Percentiles rank a stretch among this genome's conserved stretches.
Evolutionary conservation across 1,139 yeast species (phyloP).

Genomic region (Ogataea hybrid): DNA sequence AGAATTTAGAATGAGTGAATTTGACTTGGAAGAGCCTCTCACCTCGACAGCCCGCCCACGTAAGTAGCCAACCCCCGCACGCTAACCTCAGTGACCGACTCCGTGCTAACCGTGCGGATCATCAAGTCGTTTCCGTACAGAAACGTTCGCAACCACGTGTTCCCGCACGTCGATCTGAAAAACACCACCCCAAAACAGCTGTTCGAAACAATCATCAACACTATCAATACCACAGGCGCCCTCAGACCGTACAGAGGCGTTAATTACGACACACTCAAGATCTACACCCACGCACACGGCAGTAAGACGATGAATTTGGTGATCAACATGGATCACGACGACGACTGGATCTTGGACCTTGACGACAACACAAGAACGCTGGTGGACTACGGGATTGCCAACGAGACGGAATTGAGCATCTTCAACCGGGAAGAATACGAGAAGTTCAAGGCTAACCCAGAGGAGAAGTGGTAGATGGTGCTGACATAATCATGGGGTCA

Average conservation of each 20-base stretch:
- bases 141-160: conserved; percentile 78
- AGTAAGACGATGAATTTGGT: conserved; percentile 91
- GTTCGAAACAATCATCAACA: conserved; percentile 43
- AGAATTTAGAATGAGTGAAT: conserved; percentile 13
- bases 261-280: conserved; percentile 72
- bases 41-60: conserved; percentile 66
- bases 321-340: conserved; percentile 79
- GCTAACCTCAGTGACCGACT: conserved; percentile 44
- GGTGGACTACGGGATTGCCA: conserved; percentile 69
- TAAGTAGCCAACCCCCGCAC: conserved; percentile 25
- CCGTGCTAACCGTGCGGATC: conserved; percentile 79
- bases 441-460: conserved; percentile 75
- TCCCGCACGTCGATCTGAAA: conserved; percentile 70
- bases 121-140: conserved; percentile 92
- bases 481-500: conserved; percentile 1
- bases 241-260: conserved; percentile 82
- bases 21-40: conserved; percentile 52
- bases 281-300: conserved; percentile 94
- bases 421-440: conserved; percentile 68
- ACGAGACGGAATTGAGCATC: conserved; percentile 88
- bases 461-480: conserved; percentile 75
- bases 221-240: conserved; percentile 63
- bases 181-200: conserved; percentile 65
- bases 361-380: conserved; percentile 44
- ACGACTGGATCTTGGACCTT: conserved; percentile 62